Evolutionary conservation across 2,329 filamentous ascomycete genomes (phyloP).

Genomic region (Penicillium sp.): DNA sequence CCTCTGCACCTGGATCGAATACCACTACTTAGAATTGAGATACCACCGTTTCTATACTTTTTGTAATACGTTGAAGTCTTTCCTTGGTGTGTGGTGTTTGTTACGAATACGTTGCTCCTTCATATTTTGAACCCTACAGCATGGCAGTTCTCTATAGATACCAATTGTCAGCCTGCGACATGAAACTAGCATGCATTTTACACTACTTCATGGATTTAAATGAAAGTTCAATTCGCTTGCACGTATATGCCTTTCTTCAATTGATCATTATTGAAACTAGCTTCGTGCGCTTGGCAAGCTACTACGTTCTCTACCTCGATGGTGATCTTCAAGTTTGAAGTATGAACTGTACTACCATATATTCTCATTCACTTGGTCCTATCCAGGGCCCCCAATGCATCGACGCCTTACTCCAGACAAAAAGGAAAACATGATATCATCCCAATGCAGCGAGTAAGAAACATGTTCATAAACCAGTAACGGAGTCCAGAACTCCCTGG

Average conservation of each 20-base stretch:
- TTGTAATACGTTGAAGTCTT: neutral
- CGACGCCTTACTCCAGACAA: conserved; percentile 29
- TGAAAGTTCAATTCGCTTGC: no score
- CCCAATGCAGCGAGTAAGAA: conserved; percentile 28
- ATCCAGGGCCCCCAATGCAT: conserved; percentile 14
- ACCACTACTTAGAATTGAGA: conserved; percentile 15
- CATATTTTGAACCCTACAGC: neutral
- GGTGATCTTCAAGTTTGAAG: no score
- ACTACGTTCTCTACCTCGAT: no score
- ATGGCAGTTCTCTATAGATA: conserved; percentile 5
- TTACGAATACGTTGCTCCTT: neutral
- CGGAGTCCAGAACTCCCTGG: neutral
- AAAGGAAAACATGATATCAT: conserved; percentile 29
- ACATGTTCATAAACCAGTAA: conserved; percentile 21
- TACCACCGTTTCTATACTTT: neutral
- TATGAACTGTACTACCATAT: conserved; percentile 6
- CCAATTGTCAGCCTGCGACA: neutral
- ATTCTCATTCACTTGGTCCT: conserved; percentile 12
- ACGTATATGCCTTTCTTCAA: neutral
- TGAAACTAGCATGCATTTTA: neutral
- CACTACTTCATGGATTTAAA: no score
- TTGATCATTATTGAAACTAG: no score
- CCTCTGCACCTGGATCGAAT: conserved; percentile 20
- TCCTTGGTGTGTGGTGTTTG: neutral
- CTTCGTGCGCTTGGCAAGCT: no score